Conservation (phyloP, 1,139 yeast genomes). For the Yamadazyma dendronema region DNA sequence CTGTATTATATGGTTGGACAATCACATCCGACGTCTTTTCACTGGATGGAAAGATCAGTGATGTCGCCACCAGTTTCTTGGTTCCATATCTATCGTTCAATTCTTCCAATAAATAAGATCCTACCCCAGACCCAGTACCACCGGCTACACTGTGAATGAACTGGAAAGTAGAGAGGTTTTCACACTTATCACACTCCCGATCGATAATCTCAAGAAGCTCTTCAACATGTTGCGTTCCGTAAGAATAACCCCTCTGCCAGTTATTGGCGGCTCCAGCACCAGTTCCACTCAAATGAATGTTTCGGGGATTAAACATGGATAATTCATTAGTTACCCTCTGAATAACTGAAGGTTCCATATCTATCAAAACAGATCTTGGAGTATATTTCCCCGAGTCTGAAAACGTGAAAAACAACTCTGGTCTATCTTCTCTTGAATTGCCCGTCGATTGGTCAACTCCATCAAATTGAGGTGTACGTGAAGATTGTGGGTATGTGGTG, state of each 20-base stretch:
- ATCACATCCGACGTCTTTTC: slow-evolving; percentile 87
- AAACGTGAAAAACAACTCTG: slow-evolving; percentile 80
- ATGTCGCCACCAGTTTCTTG: slow-evolving; percentile 81
- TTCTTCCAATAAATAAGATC: slow-evolving; percentile 75
- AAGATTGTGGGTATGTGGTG: slow-evolving; percentile 21
- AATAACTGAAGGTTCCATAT: slow-evolving; percentile 89
- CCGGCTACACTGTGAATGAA: slow-evolving; percentile 96
- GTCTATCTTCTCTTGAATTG: slow-evolving; percentile 60
- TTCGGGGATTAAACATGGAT: slow-evolving; percentile 81
- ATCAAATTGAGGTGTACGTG: slow-evolving; percentile 19
- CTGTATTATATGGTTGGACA: slow-evolving; percentile 92
- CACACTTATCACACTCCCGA: slow-evolving; percentile 88
- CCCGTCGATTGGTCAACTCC: slow-evolving; percentile 14
- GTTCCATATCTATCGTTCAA: slow-evolving; percentile 75
- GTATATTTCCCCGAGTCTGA: slow-evolving; percentile 74
- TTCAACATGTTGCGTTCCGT: slow-evolving; percentile 70
- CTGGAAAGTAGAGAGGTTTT: slow-evolving; percentile 86
- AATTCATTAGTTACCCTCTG: slow-evolving; percentile 57
- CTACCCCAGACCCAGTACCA: slow-evolving; percentile 96
- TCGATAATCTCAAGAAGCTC: slow-evolving; percentile 79
- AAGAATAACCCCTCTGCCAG: slow-evolving; percentile 88
- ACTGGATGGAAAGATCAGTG: slow-evolving; percentile 80
- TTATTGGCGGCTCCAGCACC: slow-evolving; percentile 96
- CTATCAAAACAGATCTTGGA: slow-evolving; percentile 83
- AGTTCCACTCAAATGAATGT: slow-evolving; percentile 71